Percentiles rank a stretch among this genome's conserved stretches.
phyloP scores from a whole-genome alignment of 164 flowering plant genomes.

The Chloranthus sessilifolius region DNA sequence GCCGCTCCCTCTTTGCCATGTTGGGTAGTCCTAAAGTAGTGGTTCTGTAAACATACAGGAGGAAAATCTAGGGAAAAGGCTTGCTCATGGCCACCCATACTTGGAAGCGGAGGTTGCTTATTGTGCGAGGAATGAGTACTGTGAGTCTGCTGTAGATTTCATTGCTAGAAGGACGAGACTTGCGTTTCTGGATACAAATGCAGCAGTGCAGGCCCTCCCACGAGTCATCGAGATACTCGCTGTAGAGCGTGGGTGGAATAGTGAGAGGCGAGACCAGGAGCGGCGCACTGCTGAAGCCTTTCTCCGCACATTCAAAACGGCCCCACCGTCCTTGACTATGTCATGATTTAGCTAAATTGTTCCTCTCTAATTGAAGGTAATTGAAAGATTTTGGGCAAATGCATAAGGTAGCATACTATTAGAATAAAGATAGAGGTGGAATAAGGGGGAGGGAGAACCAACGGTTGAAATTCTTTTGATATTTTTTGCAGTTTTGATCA shows the following conservation, averaged over 20 bases:
- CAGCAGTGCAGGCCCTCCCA: constrained; percentile 13
- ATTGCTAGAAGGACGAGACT: constrained; percentile 23
- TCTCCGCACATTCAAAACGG: constrained; percentile 13
- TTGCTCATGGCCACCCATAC: constrained; percentile 22
- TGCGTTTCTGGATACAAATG: constrained; percentile 20
- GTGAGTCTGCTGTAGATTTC: constrained; percentile 27
- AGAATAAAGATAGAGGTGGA: too few species aligned
- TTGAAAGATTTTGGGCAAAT: too few species aligned
- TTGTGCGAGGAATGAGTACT: constrained; percentile 27
- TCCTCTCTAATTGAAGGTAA: too few species aligned
- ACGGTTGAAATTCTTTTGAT: too few species aligned
- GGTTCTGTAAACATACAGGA: constrained; percentile 13
- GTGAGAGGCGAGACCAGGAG: constrained; percentile 4
- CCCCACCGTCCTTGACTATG: too few species aligned
- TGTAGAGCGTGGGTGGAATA: constrained; percentile 12
- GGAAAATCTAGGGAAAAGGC: constrained; percentile 21
- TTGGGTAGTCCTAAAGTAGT: too few species aligned
- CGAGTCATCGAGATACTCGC: constrained; percentile 17
- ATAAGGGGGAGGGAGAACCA: too few species aligned
- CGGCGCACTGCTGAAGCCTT: constrained; percentile 8
- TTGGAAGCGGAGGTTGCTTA: constrained; percentile 28
- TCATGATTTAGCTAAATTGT: too few species aligned
- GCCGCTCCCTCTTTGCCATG: too few species aligned
- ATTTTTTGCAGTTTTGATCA: too few species aligned
- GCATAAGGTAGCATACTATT: too few species aligned